These are phyloP conservation scores for Amanita subjunquillea DNA, from an alignment of 768 basidiomycete genomes.

Conservation along the genomic window DNA sequence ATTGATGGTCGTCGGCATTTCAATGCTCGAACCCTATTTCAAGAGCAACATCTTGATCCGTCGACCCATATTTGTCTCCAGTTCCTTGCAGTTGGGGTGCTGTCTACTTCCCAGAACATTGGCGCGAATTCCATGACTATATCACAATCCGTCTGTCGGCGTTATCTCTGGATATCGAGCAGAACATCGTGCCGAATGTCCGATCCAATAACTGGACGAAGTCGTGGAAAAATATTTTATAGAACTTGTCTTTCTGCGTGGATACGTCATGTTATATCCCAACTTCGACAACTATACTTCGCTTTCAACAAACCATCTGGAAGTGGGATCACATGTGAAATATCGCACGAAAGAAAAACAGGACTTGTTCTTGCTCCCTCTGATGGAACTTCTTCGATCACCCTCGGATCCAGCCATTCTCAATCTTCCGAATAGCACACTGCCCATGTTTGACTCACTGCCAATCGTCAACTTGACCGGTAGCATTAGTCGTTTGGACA, in stretches of 20 bases:
- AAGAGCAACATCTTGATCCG: conserved; percentile 24
- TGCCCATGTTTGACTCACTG: conserved; percentile 44
- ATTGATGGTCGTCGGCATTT: conserved; percentile 59
- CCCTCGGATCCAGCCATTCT: conserved; percentile 29
- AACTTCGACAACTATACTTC: conserved; percentile 66
- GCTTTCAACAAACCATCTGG: conserved; percentile 85
- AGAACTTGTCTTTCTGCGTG: conserved; percentile 71
- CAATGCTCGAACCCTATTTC: conserved; percentile 53
- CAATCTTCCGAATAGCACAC: conserved; percentile 41
- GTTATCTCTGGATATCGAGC: conserved; percentile 24
- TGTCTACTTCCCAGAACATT: conserved; percentile 81
- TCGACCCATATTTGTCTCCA: conserved; percentile 75
- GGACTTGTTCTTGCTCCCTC: conserved; percentile 55
- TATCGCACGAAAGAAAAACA: conserved; percentile 48
- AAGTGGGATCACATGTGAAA: conserved; percentile 74
- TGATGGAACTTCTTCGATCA: conserved; percentile 36
- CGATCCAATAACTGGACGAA: conserved; percentile 74
- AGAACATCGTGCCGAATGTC: conserved; percentile 55
- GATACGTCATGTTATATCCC: conserved; percentile 85
- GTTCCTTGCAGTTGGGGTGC: conserved; percentile 92
- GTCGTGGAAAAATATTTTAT: conserved; percentile 91
- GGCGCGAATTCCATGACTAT: conserved; percentile 80
- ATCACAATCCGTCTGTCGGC: conserved; percentile 64
- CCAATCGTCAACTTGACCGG: conserved; percentile 69
- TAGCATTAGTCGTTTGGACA: conserved; percentile 24